Conservation (phyloP, 768 basidiomycete species). For the Leccinum rimulosum region DNA sequence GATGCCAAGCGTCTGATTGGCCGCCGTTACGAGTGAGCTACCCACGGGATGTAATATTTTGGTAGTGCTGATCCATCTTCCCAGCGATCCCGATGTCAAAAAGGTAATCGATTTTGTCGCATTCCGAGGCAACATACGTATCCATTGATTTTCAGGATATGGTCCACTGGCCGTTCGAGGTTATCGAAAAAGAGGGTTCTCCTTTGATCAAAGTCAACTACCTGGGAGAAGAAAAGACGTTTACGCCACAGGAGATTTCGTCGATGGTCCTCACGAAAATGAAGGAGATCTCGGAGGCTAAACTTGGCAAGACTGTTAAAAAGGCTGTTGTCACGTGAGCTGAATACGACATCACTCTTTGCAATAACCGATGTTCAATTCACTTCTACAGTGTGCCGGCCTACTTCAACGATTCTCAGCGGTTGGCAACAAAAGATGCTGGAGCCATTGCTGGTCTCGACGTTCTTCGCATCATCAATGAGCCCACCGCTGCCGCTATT, state of each 20-base stretch:
- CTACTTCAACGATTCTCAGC: conserved; percentile 99
- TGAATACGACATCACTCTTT: conserved; percentile 4
- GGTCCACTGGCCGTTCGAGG: conserved; percentile 96
- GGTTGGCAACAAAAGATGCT: conserved; percentile 98
- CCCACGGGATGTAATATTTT: background rate
- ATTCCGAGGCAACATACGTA: background rate
- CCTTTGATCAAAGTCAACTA: conserved; percentile 97
- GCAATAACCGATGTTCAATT: background rate
- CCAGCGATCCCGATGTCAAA: conserved; percentile 91
- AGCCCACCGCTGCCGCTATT: conserved; percentile 98
- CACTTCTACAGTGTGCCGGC: conserved; percentile 72
- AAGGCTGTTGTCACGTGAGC: conserved; percentile 98
- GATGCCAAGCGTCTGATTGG: conserved; percentile 99
- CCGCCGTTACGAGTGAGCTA: conserved; percentile 85
- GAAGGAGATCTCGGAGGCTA: conserved; percentile 99
- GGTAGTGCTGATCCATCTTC: conserved; percentile 5
- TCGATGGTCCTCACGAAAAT: conserved; percentile 99
- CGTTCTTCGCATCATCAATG: conserved; percentile 99
- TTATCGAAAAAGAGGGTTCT: conserved; percentile 95
- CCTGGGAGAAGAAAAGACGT: conserved; percentile 91
- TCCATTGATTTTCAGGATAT: conserved; percentile 62
- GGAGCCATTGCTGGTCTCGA: conserved; percentile 97
- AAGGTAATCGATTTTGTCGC: conserved; percentile 44
- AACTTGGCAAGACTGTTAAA: conserved; percentile 97
- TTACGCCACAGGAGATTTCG: conserved; percentile 99